Evolutionary conservation across 805 yeast species (phyloP), one percentile per base, ranked within the genome.

Genomic region (Starmerella stellata): DNA sequence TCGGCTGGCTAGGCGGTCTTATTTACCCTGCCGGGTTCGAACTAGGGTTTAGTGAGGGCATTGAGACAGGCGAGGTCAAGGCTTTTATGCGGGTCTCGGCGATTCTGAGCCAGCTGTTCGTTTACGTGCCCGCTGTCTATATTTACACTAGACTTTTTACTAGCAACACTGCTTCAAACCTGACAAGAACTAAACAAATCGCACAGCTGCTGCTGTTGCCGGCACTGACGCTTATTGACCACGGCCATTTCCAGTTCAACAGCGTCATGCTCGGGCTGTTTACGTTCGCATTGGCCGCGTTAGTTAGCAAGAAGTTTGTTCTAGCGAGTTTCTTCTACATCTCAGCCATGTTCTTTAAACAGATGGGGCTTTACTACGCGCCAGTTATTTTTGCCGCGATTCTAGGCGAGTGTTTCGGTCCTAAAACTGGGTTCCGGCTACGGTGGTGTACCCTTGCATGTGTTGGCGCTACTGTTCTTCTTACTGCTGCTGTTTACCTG

Each of bases 161-260:
- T n/a, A 18, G n/a, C 8, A 14, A 7, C 16, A 33, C 4, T 14
- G n/a, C 28, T 16, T 5, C 17, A n/a, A 23, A 23, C 4, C 4
- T 28, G 51, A 81, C 78, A 50, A 92, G 80, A 54, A 72, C 78
- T 13, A 68, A 78, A 21, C 74, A 78, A 14, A 72, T 82, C 0
- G 76, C 82, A 2, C 73, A 83, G 15, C 73, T 90, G n/a, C 55
- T 90, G 25, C 72, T 76, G 54, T 93, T 81, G 56, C 95, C 98
- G 0, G 66, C 79, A 2, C 63, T 87, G 43, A 67, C 79, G 33
- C 64, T 90, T 41, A 74, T 90, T 35, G 99, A 90, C 55, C 95
- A 90, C 58, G 98, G 98, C 5, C 98, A 90, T 59, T 90, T 90
- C 61, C 98, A 92, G 60, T 87, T 74, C 59, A 92, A 90, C 52